Evolutionary conservation across 1,139 yeast species (phyloP).

Genomic region (Saccharomyces hybrid): DNA sequence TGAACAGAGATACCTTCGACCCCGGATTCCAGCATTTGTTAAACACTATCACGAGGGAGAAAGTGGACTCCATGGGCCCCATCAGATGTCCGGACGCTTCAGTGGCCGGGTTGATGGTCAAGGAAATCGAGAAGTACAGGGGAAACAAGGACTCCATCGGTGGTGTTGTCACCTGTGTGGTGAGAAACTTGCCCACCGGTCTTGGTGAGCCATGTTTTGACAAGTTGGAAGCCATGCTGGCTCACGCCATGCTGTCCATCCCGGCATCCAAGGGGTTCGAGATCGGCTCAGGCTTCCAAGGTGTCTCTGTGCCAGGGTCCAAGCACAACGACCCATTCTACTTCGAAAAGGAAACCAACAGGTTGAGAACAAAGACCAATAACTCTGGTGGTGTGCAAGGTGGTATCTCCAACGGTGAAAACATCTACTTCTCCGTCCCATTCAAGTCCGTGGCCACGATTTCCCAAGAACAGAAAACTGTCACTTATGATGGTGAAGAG

Average conservation of each 20-base stretch:
- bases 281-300: conserved; percentile 93
- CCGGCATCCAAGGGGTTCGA: conserved; percentile 98
- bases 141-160: conserved; percentile 91
- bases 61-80: conserved; percentile 82
- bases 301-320: conserved; percentile 86
- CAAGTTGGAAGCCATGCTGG: conserved; percentile 86
- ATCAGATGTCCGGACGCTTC: conserved; percentile 83
- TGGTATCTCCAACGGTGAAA: conserved; percentile 93
- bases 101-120: conserved; percentile 72
- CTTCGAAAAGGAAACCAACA: conserved; percentile 44
- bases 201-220: conserved; percentile 97
- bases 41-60: conserved; percentile 73
- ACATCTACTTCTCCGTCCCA: conserved; percentile 88
- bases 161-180: conserved; percentile 95
- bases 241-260: conserved; percentile 94
- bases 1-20: conserved; percentile 64
- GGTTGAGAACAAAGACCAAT: conserved; percentile 78
- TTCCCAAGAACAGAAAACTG: conserved; percentile 82
- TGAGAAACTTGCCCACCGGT: conserved; percentile 87
- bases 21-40: conserved; percentile 58
- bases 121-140: conserved; percentile 78
- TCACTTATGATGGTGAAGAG: conserved; percentile 74
- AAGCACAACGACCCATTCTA: conserved; percentile 85
- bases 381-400: conserved; percentile 98
- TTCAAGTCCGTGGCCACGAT: conserved; percentile 98